Base-by-base conservation (phyloP, 768 basidiomycete genomes). In the Mycena polygramma region DNA sequence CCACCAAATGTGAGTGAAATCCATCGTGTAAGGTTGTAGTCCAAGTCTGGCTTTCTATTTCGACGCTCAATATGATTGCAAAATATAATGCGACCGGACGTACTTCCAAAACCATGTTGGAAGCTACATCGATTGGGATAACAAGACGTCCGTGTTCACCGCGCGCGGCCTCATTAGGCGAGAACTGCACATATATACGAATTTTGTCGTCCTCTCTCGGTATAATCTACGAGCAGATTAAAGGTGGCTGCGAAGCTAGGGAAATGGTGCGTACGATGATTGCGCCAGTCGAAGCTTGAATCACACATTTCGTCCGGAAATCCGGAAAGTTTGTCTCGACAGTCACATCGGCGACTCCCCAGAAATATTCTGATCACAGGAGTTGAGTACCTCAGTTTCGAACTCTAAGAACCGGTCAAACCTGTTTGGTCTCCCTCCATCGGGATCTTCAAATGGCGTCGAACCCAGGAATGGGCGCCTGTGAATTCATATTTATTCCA, bases 321-420 rank as follows among this genome's bases (percentile, higher is more conserved):
- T 88, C 87, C 0, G 87, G 87, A 68, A 87, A 85, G 77, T 57
- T 86, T 1, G 78, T 77, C 9, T 85, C 83, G 4, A 83, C 63
- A 4, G 43, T 5, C 1, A 81, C 78, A 75, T 87, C 86, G n/a
- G 86, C 68, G 2, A 85, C 86, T 1, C 87, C 87, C 87, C 87
- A 88, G 22, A 87, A 79, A 65, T 77, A 84, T 67, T 86, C 84
- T 86, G 14, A 15, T 9, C 7, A 7, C 9, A 22, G 8, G 1
- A 49, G 30, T 49, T 49, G 20, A 22, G 48, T 1, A 49, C 10
- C 4, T 48, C 15, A 22, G n/a, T 24, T n/a, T 22, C 20, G 9
- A 6, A 1, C 7, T 4, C 17, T 43, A 4, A 59, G 7, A 59
- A 22, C 35, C 22, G 2, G 3, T 35, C 46, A 49, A 2, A 52